Evolutionary conservation across 2,329 filamentous ascomycete species (phyloP).

Genomic region (Ciborinia camelliae): DNA sequence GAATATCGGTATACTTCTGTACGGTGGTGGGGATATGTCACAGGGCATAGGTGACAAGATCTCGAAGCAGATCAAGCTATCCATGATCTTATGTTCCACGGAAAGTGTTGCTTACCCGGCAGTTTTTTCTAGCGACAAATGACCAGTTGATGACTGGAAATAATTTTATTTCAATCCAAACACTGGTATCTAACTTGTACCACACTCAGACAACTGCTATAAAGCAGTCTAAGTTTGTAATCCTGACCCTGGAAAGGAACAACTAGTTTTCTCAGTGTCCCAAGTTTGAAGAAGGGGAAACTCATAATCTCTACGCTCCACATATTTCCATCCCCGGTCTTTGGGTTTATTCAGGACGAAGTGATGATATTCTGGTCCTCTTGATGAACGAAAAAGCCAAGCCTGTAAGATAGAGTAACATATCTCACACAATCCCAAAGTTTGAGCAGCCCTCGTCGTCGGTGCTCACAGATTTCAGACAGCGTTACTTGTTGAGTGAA

Average conservation of each 20-base stretch:
- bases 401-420: conserved; percentile 39
- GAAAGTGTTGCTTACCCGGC: neutral
- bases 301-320: conserved; percentile 39
- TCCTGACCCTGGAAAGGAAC: conserved; percentile 10
- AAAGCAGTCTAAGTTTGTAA: conserved; percentile 30
- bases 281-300: conserved; percentile 38
- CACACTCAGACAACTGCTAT: conserved; percentile 14
- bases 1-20: neutral
- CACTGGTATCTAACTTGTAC: neutral
- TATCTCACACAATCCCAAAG: conserved; percentile 37
- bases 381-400: conserved; percentile 45
- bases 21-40: neutral
- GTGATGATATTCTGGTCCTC: conserved; percentile 44
- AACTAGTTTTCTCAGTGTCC: conserved; percentile 38
- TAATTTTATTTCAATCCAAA: neutral
- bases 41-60: neutral
- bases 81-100: neutral
- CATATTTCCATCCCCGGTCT: conserved; percentile 39
- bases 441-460: conserved; percentile 37
- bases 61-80: neutral
- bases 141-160: neutral
- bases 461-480: conserved; percentile 39
- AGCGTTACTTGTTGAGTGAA: conserved; percentile 39
- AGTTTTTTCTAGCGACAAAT: neutral
- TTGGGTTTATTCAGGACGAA: conserved; percentile 39